Conservation (phyloP, 2,329 filamentous ascomycete species). For the Aspergillus fumigatiaffinis region DNA sequence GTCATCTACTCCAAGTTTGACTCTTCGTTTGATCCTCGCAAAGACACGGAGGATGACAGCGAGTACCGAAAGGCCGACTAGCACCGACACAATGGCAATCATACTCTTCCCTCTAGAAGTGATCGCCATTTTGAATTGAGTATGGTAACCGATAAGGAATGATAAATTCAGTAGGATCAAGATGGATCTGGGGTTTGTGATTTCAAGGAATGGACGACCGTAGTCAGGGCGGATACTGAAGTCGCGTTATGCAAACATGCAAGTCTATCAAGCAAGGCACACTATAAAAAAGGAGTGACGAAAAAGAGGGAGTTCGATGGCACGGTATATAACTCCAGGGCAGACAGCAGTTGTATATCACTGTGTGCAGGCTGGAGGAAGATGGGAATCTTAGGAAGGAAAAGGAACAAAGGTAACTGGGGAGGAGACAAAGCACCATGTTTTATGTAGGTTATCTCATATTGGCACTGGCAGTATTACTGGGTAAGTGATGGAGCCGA, state of each 20-base stretch:
- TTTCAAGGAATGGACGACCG: neutral
- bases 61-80: conserved; percentile 25
- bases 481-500: neutral
- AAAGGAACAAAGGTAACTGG: neutral
- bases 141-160: neutral
- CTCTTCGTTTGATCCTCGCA: conserved; percentile 26
- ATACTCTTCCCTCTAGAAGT: conserved; percentile 25
- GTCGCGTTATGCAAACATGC: neutral
- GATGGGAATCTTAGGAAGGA: conserved; percentile 9
- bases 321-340: neutral
- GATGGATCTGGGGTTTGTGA: neutral
- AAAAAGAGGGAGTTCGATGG: neutral
- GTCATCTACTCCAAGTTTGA: conserved; percentile 29
- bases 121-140: conserved; percentile 18
- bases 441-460: neutral
- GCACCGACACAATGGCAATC: conserved; percentile 28
- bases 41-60: conserved; percentile 23
- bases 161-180: neutral
- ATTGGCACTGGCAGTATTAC: neutral
- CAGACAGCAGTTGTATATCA: neutral
- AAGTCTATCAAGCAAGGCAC: neutral
- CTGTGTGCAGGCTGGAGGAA: conserved; percentile 7
- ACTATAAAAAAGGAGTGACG: neutral
- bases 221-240: neutral
- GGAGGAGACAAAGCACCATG: neutral